Evolutionary conservation across 768 basidiomycete species (phyloP), one percentile per base, ranked within the genome.

Genomic region (Kwoniella dendrophila): DNA sequence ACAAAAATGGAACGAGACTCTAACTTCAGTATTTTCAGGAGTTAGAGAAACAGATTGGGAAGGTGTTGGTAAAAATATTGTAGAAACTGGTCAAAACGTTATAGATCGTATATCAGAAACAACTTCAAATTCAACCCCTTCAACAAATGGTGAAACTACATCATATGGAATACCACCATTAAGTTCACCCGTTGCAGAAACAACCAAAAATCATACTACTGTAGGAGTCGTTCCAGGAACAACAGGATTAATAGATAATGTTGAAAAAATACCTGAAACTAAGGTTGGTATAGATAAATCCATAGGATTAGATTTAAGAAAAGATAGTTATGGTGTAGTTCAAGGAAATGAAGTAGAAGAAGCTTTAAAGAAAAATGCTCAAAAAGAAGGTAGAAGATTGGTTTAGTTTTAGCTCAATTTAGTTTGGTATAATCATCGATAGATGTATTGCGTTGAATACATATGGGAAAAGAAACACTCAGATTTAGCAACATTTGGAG

Each of bases 1-100:
- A 41, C 45, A 58, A 30, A 51, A 57, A 57, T 75, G 73, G 73
- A 75, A 75, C 52, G 49, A 48, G 3, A 59, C 73, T 2, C 33
- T 75, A 29, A 44, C 61, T 5, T 34, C 43, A 4, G 52, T 56
- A 12, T 41, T 68, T 3, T 48, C 50, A 5, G 40, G 44, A 14
- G 63, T 72, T 27, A 48, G 66, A 18, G 24, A 48, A 18, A 69
- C 70, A 18, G 68, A 75, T 43, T 74, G 65, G 63, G 24, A 44
- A 11, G 43, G 50, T 24, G 41, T 72, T 2, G 70, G 66, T 41
- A 54, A 48, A 30, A 58, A 54, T 1, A 51, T 68, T 11, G 49
- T 26, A 5, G 58, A 67, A 45, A 58, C 43, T 7, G 70, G 64
- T 5, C 24, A 56, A 32, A 58, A 50, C 6, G 59, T 66, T 1